A percentile compares a stretch with the other conserved stretches of the same genome.
Conservation (phyloP, 306 rosid species). For the Fragaria iinumae region DNA sequence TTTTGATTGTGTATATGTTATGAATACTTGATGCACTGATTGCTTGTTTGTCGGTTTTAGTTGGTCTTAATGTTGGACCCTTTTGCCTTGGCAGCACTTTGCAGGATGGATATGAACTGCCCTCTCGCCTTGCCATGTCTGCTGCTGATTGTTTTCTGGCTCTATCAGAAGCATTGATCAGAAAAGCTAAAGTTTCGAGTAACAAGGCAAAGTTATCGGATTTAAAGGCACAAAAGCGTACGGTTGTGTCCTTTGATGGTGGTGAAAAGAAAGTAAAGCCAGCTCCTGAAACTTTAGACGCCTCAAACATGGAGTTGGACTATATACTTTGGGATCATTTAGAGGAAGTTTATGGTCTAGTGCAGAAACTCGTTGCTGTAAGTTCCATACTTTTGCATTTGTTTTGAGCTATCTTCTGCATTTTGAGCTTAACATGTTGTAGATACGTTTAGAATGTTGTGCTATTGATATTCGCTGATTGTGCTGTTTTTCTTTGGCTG, state of each 20-base stretch:
- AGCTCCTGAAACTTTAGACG: constrained; percentile 37
- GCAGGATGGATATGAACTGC: constrained; percentile 87
- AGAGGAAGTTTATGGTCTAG: constrained; percentile 54
- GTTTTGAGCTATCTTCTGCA: background rate
- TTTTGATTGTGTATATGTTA: too few species aligned
- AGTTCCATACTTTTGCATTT: constrained; percentile 27
- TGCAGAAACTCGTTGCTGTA: constrained; percentile 73
- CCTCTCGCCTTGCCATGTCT: constrained; percentile 83
- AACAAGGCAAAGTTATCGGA: constrained; percentile 38
- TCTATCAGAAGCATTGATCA: constrained; percentile 61
- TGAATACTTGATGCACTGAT: background rate
- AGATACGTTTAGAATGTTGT: background rate
- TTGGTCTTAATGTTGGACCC: constrained; percentile 5
- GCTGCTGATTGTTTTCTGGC: constrained; percentile 83
- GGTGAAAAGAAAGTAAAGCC: constrained; percentile 43
- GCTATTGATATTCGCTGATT: background rate
- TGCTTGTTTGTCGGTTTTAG: background rate
- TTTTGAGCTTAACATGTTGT: background rate
- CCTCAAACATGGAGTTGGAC: constrained; percentile 43
- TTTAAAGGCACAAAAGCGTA: constrained; percentile 36
- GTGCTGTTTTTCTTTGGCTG: background rate
- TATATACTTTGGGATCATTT: constrained; percentile 68
- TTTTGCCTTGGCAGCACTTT: constrained; percentile 48
- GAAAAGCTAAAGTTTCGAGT: constrained; percentile 35
- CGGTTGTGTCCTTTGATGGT: constrained; percentile 28